Base-by-base conservation (phyloP, 148 eudicot species). In the Rhododendron kiyosumense region DNA sequence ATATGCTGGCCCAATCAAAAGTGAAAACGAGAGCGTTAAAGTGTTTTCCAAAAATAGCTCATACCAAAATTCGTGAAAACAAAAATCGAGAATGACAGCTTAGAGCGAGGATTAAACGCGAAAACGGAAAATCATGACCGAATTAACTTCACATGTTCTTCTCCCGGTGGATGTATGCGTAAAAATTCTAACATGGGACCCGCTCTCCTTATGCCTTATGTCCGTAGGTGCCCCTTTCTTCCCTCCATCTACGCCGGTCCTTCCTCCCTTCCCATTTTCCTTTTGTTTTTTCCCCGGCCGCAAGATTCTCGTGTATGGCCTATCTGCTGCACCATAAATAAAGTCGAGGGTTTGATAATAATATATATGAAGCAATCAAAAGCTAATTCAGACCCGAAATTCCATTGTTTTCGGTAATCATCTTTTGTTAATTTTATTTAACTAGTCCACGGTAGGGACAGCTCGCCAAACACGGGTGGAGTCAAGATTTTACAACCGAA, bases 231-330 rank as follows among this genome's bases (percentile, higher is more conserved):
- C 26, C 8, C 24, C 22, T 36, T 75, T 75, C 69, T 36, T 34
- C 32, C 86, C 86, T 84, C 13, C 81, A 84, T 84, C 86, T 76
- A 38, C 86, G 86, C 81, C 82, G 86, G 36, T 36, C 34, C 69
- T 76, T 84, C 81, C 81, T 77, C 74, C 59, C 24, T 30, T 49
- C 28, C 20, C 76, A 71, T 30, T 5, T 75, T 22, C 34, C 22
- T 46, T 22, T 49, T 20, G 20, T 84, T 84, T 32, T 41, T 26
- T n/a, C 45, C 14, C 49, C 17, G 17, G 22, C 52, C 12, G 32
- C 24, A 45, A 59, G 17, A 74, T 85, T 85, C 38, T 52, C 24
- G 2, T 71, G 38, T 30, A 28, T 12, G 76, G 38, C 13, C 34
- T 71, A 69, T 69, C 5, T 14, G 4, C 34, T 14, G 76, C 76